These are phyloP conservation scores for Ceratocystis cacaofunesta DNA, from an alignment of 2,329 filamentous ascomycete species.

Conservation along the genomic window DNA sequence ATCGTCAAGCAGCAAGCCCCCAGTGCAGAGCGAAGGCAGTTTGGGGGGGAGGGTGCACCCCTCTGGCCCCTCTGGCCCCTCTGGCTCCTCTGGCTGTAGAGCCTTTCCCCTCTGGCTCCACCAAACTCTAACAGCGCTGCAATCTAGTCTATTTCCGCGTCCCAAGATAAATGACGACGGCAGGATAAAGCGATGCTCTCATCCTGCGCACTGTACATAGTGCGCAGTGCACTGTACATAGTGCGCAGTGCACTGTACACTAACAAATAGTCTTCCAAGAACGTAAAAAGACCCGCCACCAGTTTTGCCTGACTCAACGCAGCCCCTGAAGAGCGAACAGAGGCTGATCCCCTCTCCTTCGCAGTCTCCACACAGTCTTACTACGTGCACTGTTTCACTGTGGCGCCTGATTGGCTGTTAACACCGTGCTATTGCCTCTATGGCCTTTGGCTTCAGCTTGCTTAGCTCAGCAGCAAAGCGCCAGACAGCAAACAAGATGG, in stretches of 20 bases:
- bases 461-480: too few species aligned
- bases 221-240: background rate
- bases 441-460: background rate
- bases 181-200: background rate
- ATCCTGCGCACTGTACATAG: background rate
- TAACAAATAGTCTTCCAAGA: background rate
- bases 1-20: conserved; percentile 2
- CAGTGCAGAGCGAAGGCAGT: background rate
- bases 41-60: background rate
- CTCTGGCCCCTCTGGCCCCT: too few species aligned
- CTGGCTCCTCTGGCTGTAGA: too few species aligned
- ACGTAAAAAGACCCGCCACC: background rate
- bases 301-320: background rate
- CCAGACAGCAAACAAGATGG: too few species aligned
- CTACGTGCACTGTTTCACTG: background rate
- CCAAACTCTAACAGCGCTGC: too few species aligned
- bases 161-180: conserved; percentile 21
- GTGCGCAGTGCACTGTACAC: background rate
- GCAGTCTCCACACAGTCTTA: background rate
- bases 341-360: background rate
- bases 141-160: too few species aligned
- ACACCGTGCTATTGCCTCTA: background rate
- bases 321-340: background rate
- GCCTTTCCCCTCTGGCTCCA: too few species aligned
- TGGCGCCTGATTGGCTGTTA: background rate